Evolutionary conservation across 164 flowering plant species (phyloP), one percentile per base, ranked within the genome.

Genomic region (Nymphaea colorata): DNA sequence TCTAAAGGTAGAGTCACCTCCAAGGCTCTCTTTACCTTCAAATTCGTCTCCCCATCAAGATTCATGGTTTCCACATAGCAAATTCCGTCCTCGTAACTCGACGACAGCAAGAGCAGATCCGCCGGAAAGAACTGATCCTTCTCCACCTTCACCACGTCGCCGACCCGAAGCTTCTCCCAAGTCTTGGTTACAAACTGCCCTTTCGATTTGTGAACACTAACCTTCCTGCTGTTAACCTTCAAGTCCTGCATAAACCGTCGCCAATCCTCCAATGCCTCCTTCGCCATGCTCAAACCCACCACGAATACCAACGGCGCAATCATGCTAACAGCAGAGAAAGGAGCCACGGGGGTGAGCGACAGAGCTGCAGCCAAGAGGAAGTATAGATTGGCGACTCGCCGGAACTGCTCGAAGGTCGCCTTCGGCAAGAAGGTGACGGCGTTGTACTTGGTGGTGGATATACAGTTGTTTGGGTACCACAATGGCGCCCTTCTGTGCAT

Each of bases 1-100:
- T 82, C 91, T 71, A 86, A 70, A 25, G 82, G 71, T 67, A 80
- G 73, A 5, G 98, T 89, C 45, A 70, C 82, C 74, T 92, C 96
- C 79, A 87, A 71, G 66, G 85, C 68, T 76, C 94, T 82, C 81
- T 89, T 92, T 15, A 88, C 84, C 74, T 92, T 92, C 81, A 92
- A 78, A 73, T 89, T 92, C 59, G 98, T 92, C 73, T 92, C 98
- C 36, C 98, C 96, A 76, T 92, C 98, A 71, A 92, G 80, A 75
- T 91, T 91, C 98, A 91, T 89, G 17, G 98, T 91, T 78, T 91
- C 98, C 66, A 91, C 98, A 76, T 91, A 91, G 76, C 98, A 87
- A 71, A 91, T 85, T 44, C 96, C 98, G 74, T 91, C 98, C 59
- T 88, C 96, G 68, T 88, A 88, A 75, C 91, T 80, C 4, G 96